These are phyloP conservation scores for Chenopodium berlandieri DNA, from an alignment of 148 eudicot species.

Conservation along the genomic window DNA sequence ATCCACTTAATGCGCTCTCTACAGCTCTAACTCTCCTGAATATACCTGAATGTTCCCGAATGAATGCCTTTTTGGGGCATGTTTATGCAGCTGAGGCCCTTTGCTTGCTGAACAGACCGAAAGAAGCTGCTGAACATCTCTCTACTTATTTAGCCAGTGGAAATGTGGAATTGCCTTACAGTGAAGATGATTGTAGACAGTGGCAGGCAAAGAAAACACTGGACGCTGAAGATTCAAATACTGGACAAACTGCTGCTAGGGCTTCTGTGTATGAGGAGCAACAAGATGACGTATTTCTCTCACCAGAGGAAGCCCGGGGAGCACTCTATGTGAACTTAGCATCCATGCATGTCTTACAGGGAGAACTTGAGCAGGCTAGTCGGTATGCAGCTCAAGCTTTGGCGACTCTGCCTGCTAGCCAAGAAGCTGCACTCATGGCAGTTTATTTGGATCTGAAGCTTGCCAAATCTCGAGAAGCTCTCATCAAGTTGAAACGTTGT, in stretches of 20 bases:
- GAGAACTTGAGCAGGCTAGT: constrained; percentile 68
- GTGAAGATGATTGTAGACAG: constrained; percentile 63
- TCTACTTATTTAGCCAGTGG: constrained; percentile 50
- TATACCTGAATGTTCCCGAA: constrained; percentile 62
- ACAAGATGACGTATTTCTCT: constrained; percentile 41
- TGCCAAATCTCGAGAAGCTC: constrained; percentile 60
- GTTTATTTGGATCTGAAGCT: constrained; percentile 63
- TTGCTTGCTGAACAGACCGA: constrained; percentile 70
- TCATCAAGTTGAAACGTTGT: constrained; percentile 60
- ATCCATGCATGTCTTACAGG: constrained; percentile 52
- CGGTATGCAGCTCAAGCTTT: constrained; percentile 47
- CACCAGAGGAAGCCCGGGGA: constrained; percentile 81
- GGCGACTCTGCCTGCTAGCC: constrained; percentile 49
- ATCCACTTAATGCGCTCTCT: constrained; percentile 67
- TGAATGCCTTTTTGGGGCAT: constrained; percentile 58
- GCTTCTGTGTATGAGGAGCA: constrained; percentile 31
- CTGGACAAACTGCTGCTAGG: constrained; percentile 27
- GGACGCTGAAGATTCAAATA: constrained; percentile 58
- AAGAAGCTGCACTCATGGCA: constrained; percentile 61
- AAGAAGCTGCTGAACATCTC: constrained; percentile 83
- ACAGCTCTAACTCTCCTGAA: constrained; percentile 57
- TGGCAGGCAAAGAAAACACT: constrained; percentile 51
- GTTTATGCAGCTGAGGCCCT: constrained; percentile 89
- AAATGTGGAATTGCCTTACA: constrained; percentile 58
- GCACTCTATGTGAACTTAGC: constrained; percentile 66